These are phyloP conservation scores for Metarhizium album DNA, from an alignment of 2,329 filamentous ascomycete species.

Conservation along the genomic window DNA sequence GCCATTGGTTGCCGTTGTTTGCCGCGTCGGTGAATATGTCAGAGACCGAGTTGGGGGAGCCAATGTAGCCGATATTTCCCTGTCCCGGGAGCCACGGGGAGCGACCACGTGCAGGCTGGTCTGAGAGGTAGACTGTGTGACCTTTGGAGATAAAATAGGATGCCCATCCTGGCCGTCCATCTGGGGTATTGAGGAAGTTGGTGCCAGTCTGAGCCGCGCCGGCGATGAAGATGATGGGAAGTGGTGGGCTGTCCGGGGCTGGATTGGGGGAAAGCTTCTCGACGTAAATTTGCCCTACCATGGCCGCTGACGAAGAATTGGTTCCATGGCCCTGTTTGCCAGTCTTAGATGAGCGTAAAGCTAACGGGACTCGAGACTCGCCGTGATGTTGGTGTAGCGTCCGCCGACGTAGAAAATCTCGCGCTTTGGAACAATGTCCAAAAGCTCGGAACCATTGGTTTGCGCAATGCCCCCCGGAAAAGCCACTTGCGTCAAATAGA, in stretches of 20 bases:
- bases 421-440: slow-evolving; percentile 12
- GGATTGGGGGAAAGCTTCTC: slow-evolving; percentile 20
- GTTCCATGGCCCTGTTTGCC: slow-evolving; percentile 8
- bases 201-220: slow-evolving; percentile 20
- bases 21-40: slow-evolving; percentile 18
- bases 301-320: slow-evolving; percentile 10
- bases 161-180: slow-evolving; percentile 29
- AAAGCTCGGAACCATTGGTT: slow-evolving; percentile 5
- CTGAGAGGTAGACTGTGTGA: slow-evolving; percentile 29
- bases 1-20: slow-evolving; percentile 17
- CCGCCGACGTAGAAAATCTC: slow-evolving; percentile 21
- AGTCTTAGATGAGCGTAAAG: slow-evolving; percentile 4
- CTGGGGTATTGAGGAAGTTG: slow-evolving; percentile 28
- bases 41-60: slow-evolving; percentile 13
- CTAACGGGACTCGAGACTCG: slow-evolving; percentile 3
- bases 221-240: slow-evolving; percentile 22
- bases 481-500: slow-evolving; percentile 9
- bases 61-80: slow-evolving; percentile 16
- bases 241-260: slow-evolving; percentile 10
- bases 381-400: slow-evolving; percentile 12
- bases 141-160: slow-evolving; percentile 28
- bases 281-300: slow-evolving; percentile 19
- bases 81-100: slow-evolving; percentile 17
- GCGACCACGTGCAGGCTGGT: slow-evolving; percentile 24
- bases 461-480: slow-evolving; percentile 8